phyloP scores from a whole-genome alignment of 352 stramenopile genomes.

The Phytopythium aichiense region DNA sequence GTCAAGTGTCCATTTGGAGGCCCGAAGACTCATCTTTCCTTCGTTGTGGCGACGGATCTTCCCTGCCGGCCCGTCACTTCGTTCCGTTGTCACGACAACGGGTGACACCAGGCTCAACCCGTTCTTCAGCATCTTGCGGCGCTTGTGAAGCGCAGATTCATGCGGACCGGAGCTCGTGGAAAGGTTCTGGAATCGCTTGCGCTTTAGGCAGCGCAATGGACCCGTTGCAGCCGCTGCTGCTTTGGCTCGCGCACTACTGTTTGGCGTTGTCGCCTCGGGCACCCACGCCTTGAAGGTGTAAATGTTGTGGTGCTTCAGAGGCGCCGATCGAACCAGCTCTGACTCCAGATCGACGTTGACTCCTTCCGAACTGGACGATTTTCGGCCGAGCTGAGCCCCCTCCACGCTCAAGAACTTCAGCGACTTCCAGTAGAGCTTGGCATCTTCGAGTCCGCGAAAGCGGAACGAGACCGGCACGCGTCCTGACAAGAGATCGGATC shows the following conservation, averaged over 20 bases:
- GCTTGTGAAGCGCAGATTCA: constrained; percentile 23
- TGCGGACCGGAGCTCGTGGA: neutral
- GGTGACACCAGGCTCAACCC: constrained; percentile 13
- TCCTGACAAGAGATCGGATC: constrained; percentile 48
- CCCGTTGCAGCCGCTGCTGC: constrained; percentile 35
- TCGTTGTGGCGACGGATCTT: constrained; percentile 44
- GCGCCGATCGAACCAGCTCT: constrained; percentile 48
- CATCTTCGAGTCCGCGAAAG: constrained; percentile 33
- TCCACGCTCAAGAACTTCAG: constrained; percentile 71
- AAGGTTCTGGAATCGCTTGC: constrained; percentile 45
- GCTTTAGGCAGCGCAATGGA: constrained; percentile 43
- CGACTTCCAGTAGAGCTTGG: constrained; percentile 69
- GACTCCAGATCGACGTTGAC: constrained; percentile 51
- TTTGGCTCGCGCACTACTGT: constrained; percentile 47
- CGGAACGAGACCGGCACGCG: constrained; percentile 52
- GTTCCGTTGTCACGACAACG: constrained; percentile 21
- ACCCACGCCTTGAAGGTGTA: constrained; percentile 67
- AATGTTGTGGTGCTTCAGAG: constrained; percentile 65
- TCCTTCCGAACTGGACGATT: constrained; percentile 23
- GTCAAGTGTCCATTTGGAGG: constrained; percentile 57
- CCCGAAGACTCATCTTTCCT: constrained; percentile 48
- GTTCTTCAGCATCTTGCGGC: constrained; percentile 22
- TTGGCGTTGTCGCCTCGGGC: constrained; percentile 42
- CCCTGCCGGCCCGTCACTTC: constrained; percentile 30
- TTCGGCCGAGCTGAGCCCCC: constrained; percentile 44